phyloP scores from a whole-genome alignment of 2,329 filamentous ascomycete genomes.

The Endoconidiophora laricicola region DNA sequence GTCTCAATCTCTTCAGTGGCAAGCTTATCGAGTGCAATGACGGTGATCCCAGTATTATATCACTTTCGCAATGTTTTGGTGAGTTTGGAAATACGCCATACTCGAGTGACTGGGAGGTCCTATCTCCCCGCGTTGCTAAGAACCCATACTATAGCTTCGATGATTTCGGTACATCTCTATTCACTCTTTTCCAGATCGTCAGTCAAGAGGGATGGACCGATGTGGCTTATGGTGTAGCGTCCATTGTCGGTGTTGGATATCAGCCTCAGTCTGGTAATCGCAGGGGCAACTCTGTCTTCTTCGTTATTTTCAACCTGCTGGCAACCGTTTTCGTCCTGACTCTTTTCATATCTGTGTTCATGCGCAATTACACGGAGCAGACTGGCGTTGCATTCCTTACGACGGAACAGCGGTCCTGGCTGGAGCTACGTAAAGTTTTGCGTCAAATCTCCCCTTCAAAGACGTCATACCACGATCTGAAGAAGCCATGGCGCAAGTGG shows the following conservation, averaged over 20 bases:
- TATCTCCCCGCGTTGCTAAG: constrained; percentile 63
- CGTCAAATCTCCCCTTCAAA: constrained; percentile 91
- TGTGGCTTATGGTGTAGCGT: constrained; percentile 71
- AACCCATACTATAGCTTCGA: constrained; percentile 89
- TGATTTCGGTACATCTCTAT: constrained; percentile 81
- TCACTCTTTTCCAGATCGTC: constrained; percentile 96
- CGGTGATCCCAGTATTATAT: constrained; percentile 30
- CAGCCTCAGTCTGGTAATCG: constrained; percentile 56
- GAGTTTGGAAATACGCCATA: constrained; percentile 67
- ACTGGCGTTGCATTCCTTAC: constrained; percentile 94
- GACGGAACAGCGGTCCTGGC: constrained; percentile 89
- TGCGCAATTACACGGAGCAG: constrained; percentile 98
- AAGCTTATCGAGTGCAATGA: constrained; percentile 63
- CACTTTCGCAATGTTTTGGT: constrained; percentile 61
- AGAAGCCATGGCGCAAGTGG: constrained; percentile 72
- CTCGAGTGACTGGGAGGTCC: constrained; percentile 56
- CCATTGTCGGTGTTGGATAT: constrained; percentile 57
- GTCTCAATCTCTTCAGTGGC: constrained; percentile 80
- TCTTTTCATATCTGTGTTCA: constrained; percentile 96
- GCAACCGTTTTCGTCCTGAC: constrained; percentile 94
- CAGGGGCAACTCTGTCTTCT: constrained; percentile 82
- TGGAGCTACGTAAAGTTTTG: constrained; percentile 81
- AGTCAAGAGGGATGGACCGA: constrained; percentile 97
- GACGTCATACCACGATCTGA: constrained; percentile 63
- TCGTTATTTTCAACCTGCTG: constrained; percentile 89